Conservation (phyloP, 495 filamentous ascomycete species). For the Aspergillus biplanus region DNA sequence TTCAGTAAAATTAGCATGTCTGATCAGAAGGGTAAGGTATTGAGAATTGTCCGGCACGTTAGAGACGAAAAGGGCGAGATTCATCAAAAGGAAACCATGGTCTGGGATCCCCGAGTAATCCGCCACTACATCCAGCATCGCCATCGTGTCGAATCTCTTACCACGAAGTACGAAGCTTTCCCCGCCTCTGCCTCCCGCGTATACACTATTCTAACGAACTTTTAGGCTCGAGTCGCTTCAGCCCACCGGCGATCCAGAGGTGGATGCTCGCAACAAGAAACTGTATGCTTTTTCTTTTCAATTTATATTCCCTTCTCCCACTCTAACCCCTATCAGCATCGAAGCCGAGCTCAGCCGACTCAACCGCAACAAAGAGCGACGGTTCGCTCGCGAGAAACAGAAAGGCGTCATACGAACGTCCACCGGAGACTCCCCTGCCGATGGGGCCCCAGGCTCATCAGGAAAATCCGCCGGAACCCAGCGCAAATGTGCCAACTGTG, state of each 20-base stretch:
- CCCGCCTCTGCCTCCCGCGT: slow-evolving; percentile 24
- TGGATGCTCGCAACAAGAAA: slow-evolving; percentile 62
- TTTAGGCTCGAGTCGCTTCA: slow-evolving; percentile 59
- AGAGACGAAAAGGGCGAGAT: slow-evolving; percentile 65
- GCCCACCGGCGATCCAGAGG: slow-evolving; percentile 77
- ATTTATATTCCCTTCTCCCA: background rate
- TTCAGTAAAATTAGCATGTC: slow-evolving; percentile 76
- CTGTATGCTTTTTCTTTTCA: slow-evolving; percentile 37
- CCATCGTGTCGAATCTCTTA: slow-evolving; percentile 60
- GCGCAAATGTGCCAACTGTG: slow-evolving; percentile 96
- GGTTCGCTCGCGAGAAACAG: slow-evolving; percentile 87
- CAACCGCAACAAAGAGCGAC: slow-evolving; percentile 87
- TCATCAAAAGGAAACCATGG: slow-evolving; percentile 60
- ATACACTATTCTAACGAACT: slow-evolving; percentile 1
- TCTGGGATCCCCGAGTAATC: slow-evolving; percentile 76
- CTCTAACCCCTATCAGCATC: slow-evolving; percentile 51
- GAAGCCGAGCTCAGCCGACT: slow-evolving; percentile 79
- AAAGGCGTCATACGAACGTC: slow-evolving; percentile 59
- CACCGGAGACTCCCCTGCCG: slow-evolving; percentile 44
- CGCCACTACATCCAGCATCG: slow-evolving; percentile 62
- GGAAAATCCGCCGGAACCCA: slow-evolving; percentile 69
- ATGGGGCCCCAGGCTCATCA: slow-evolving; percentile 49
- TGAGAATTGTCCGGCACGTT: slow-evolving; percentile 73
- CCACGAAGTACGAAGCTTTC: slow-evolving; percentile 60
- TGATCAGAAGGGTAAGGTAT: slow-evolving; percentile 69